Percentiles rank a stretch among this genome's conserved stretches.
phyloP scores from a whole-genome alignment of 176 grass and related monocot genomes.

The Stipa capillata region DNA sequence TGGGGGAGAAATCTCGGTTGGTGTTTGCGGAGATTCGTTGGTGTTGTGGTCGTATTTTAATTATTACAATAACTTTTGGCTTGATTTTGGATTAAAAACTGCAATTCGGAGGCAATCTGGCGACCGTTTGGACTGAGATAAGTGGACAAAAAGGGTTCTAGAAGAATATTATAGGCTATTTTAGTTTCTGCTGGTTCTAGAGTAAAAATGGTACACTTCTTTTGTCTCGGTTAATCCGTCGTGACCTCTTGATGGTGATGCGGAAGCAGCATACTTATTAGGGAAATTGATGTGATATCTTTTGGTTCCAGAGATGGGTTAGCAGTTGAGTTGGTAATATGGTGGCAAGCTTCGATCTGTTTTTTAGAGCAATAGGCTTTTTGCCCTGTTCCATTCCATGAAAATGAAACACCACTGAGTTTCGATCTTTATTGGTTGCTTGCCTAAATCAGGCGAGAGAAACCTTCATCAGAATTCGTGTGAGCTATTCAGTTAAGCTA shows the following conservation, averaged over 20 bases:
- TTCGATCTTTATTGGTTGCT: neutral
- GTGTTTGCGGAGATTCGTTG: neutral
- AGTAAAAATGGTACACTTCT: neutral
- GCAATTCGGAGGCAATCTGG: neutral
- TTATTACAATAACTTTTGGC: neutral
- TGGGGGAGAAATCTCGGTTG: neutral
- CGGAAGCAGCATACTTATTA: neutral
- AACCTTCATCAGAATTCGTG: neutral
- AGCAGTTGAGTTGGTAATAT: neutral
- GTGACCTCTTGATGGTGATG: neutral
- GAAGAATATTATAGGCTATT: neutral
- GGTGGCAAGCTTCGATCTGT: neutral
- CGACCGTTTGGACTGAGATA: neutral
- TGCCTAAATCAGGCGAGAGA: neutral
- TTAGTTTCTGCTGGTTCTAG: slow-evolving; percentile 6
- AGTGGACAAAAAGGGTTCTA: neutral
- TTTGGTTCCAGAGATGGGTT: neutral
- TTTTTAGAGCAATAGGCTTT: too few relatives aligned
- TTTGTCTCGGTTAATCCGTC: neutral
- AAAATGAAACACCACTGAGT: too few relatives aligned
- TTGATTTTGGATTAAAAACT: slow-evolving; percentile 1
- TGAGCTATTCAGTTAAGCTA: neutral
- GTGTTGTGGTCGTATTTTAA: neutral
- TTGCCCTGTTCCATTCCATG: too few relatives aligned
- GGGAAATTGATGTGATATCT: neutral